Conservation (phyloP, 345 rosid species). For the Murraya koenigii region DNA sequence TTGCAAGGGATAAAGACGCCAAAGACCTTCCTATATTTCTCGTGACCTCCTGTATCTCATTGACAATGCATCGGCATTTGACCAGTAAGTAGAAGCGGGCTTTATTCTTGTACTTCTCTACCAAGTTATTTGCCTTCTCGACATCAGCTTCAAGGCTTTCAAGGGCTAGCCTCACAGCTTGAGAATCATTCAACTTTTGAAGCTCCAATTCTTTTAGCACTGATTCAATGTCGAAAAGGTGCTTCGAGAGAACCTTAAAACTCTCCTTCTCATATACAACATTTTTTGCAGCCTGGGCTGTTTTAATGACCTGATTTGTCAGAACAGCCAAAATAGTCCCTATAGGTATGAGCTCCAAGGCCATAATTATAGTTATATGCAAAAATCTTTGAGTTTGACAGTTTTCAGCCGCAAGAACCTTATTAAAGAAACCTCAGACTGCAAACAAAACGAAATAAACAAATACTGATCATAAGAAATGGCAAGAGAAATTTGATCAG, state of each 20-base stretch:
- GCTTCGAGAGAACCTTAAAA: conserved; percentile 60
- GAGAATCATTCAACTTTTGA: conserved; percentile 51
- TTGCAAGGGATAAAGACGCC: conserved; percentile 50
- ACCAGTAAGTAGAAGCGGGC: conserved; percentile 57
- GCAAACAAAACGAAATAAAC: neutral
- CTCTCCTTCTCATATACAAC: conserved; percentile 59
- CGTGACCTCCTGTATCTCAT: conserved; percentile 63
- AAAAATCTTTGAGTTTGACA: neutral
- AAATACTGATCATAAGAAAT: neutral
- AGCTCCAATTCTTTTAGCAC: conserved; percentile 57
- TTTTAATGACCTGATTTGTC: conserved; percentile 57
- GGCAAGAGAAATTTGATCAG: neutral
- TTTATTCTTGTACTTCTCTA: conserved; percentile 54
- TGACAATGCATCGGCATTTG: conserved; percentile 54
- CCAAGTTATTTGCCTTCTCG: conserved; percentile 56
- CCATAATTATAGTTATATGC: conserved; percentile 23
- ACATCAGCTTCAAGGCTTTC: conserved; percentile 57
- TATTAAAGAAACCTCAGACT: neutral
- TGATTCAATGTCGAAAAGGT: conserved; percentile 67
- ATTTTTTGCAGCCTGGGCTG: conserved; percentile 73
- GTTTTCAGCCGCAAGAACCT: neutral
- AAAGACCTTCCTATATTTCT: conserved; percentile 63
- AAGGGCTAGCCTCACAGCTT: conserved; percentile 53
- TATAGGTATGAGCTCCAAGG: conserved; percentile 62
- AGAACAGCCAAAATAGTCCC: conserved; percentile 63